These are phyloP conservation scores for Podospora tetraspora DNA, from an alignment of 495 filamentous ascomycete species.

Conservation along the genomic window DNA sequence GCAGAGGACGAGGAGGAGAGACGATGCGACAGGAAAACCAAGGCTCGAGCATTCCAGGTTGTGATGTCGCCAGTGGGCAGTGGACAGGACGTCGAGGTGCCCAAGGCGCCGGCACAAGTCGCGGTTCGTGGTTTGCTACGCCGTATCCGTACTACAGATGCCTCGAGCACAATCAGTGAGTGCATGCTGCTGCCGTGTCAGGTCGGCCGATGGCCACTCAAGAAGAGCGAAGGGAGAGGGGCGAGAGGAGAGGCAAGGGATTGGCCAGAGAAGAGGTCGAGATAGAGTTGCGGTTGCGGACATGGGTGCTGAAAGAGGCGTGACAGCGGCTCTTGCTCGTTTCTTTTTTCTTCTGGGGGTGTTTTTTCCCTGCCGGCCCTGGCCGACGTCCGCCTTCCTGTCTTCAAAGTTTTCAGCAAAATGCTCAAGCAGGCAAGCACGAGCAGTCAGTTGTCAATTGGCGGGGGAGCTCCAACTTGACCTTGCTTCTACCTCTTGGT, in stretches of 20 bases:
- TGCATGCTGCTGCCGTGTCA: background rate
- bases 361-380: conserved; percentile 8
- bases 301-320: conserved; percentile 15
- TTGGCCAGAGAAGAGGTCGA: conserved; percentile 12
- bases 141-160: background rate
- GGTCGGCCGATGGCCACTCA: background rate
- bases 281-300: conserved; percentile 17
- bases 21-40: background rate
- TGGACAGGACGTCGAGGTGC: background rate
- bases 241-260: background rate
- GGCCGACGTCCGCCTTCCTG: background rate
- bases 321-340: conserved; percentile 11
- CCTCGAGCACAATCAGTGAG: background rate
- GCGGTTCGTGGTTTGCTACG: background rate
- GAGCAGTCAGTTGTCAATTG: background rate
- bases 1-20: background rate
- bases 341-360: background rate
- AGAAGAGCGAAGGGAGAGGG: background rate
- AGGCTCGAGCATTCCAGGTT: background rate
- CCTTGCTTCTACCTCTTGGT: background rate
- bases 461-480: background rate
- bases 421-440: background rate
- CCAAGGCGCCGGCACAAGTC: background rate
- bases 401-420: background rate
- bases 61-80: background rate